Base-by-base conservation (phyloP, 192 early-diverging fungal species). In the Tieghemiomyces parasiticus region DNA sequence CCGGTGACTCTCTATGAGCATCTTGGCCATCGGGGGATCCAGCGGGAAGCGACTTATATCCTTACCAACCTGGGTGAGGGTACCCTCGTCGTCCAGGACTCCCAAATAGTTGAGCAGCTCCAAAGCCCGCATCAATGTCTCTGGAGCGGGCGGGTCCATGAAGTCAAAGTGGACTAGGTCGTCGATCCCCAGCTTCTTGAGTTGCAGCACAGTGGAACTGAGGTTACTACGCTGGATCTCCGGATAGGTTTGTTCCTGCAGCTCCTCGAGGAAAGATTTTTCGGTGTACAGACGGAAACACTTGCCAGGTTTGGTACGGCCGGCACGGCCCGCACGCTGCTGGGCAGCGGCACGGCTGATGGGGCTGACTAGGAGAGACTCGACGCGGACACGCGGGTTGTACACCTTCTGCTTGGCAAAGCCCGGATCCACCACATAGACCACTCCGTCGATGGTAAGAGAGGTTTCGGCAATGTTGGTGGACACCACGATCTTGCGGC, bases 341-440 rank as follows among this genome's bases (percentile, higher is more conserved):
- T 95, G 87, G 1, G 93, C 95, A 8, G 88, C 90, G 0, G 97
- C 95, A 59, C 89, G 89, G 60, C 86, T 90, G 58, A 97, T 97
- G 10, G 97, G 95, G 29, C 83, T 87, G 16, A 97, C 93, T 58
- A 97, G 73, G 58, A 99, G 79, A 26, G 87, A 90, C 68, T 97
- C 97, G 49, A 97, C 92, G 56, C 93, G 81, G 58, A 95, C 89
- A 58, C 95, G 86, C 32, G 97, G 95, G 68, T 99, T 93, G 73
- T 95, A 99, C 28, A 97, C 92, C 71, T 97, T 97, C 72, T 97
- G 95, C 65, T 99, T 99, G n/a, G 93, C 83, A 64, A 99, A 97
- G 10, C 95, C 97, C 46, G 92, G 92, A 64, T 97, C 97, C 60
- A 99, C 87, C 38, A 97, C 97, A 70, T 97, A 97, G 13, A 97